Evolutionary conservation across 805 yeast genomes (phyloP), one percentile per base, ranked within the genome.

Genomic region (Teunomyces panamensis): DNA sequence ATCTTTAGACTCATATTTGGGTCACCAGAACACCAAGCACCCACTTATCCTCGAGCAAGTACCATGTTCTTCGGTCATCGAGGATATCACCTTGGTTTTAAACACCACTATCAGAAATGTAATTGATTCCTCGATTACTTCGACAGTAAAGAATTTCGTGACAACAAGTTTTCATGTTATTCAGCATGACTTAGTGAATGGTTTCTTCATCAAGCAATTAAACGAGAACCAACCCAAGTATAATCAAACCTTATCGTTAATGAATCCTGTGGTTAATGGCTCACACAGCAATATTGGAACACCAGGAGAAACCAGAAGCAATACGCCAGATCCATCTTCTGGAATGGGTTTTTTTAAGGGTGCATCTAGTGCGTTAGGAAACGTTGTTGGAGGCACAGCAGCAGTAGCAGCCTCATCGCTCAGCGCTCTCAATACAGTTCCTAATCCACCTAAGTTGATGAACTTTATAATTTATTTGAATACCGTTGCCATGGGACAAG

Each of bases 11-110:
- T 37, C 44, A 9, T 47, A 33, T 16, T 32, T 47, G 13, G 30
- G 27, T 7, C 27, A 24, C 3, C 35, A 30, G 9, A 35, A 30
- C 8, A 10, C 10, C 9, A 24, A 41, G 24, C 14, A 17, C n/a
- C 7, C 3, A 2, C 35, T 27, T 6, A 39, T 17, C 6, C 26
- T 30, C n/a, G 83, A 79, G 35, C 83, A 77, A 28, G 73, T 84
- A 4, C 92, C 91, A 2, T 80, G 86, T 4, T 81, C 95, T 0
- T 89, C 97, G 0, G 83, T 89, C 17, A 81, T 91, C 20, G 99
- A 94, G 57, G 99, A 94, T 62, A 69, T 88, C 30, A 78, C 89
- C 26, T 73, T 89, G 56, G 81, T 90, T 7, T 68, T 91, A 39
- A 86, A 88, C 57, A 80, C 83, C 32, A 75, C 87, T 13, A 63